Evolutionary conservation across 495 filamentous ascomycete species (phyloP).

Genomic region (Penicillium taxi): DNA sequence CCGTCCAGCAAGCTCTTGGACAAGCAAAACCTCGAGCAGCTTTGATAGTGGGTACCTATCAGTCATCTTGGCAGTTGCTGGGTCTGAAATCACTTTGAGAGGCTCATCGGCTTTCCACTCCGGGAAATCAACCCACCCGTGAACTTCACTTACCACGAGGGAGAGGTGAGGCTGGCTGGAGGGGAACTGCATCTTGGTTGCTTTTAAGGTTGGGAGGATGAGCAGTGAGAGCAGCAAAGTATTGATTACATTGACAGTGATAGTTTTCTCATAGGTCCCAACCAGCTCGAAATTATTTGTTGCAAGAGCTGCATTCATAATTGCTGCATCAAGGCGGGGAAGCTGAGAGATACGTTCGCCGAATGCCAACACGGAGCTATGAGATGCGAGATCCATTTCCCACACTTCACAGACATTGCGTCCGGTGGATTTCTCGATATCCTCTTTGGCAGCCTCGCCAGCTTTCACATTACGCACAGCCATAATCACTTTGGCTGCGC

Average conservation of each 20-base stretch:
- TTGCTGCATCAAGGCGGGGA: slow-evolving; percentile 30
- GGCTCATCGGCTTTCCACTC: slow-evolving; percentile 26
- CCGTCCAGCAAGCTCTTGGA: slow-evolving; percentile 37
- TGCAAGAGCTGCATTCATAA: slow-evolving; percentile 41
- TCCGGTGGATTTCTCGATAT: slow-evolving; percentile 23
- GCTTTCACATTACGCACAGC: slow-evolving; percentile 44
- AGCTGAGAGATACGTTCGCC: slow-evolving; percentile 27
- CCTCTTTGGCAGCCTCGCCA: slow-evolving; percentile 34
- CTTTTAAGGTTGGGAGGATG: slow-evolving; percentile 34
- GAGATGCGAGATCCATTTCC: slow-evolving; percentile 45
- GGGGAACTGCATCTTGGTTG: slow-evolving; percentile 18
- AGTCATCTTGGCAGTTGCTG: slow-evolving; percentile 16
- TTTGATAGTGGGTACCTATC: slow-evolving; percentile 45
- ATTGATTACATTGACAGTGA: slow-evolving; percentile 49
- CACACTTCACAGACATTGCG: slow-evolving; percentile 44
- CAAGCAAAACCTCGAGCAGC: slow-evolving; percentile 41
- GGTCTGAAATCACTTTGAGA: slow-evolving; percentile 27
- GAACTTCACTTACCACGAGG: slow-evolving; percentile 35
- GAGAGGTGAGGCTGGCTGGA: slow-evolving; percentile 18
- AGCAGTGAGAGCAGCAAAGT: slow-evolving; percentile 40
- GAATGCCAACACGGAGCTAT: slow-evolving; percentile 33
- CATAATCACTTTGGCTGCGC: slow-evolving; percentile 43
- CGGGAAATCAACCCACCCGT: slow-evolving; percentile 24
- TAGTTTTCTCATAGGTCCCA: slow-evolving; percentile 39
- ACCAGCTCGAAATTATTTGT: slow-evolving; percentile 12